Percentiles rank a stretch among this genome's conserved stretches.
Evolutionary conservation across 1,284 basidiomycete genomes (phyloP).

Genomic region (Gomphus bonarii): DNA sequence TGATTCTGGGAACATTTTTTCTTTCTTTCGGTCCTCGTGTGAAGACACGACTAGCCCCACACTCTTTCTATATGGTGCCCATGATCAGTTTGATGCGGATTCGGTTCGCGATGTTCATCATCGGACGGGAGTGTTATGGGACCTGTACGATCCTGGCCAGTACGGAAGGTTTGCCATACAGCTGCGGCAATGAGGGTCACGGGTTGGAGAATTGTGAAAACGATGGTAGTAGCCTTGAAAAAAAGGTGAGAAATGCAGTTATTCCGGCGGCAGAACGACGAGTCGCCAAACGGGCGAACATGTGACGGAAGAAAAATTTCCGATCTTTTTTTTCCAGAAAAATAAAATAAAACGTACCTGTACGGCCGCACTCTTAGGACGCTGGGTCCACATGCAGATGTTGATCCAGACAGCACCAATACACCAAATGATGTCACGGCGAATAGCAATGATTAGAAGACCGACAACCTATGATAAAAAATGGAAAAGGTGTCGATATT

Average conservation of each 20-base stretch:
- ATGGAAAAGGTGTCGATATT: not conserved
- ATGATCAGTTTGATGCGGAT: conserved; percentile 14
- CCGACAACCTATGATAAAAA: conserved; percentile 19
- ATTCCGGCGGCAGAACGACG: not conserved
- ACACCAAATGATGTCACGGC: conserved; percentile 62
- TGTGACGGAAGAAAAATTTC: not conserved
- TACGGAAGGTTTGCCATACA: conserved; percentile 27
- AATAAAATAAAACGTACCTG: conserved; percentile 30
- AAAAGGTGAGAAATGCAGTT: not conserved
- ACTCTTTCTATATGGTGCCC: conserved; percentile 7
- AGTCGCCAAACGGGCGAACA: not conserved
- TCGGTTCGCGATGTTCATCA: conserved; percentile 19
- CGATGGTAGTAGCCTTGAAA: conserved; percentile 40
- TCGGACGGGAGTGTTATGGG: conserved; percentile 37
- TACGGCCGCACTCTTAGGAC: conserved; percentile 51
- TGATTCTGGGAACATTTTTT: too few species aligned
- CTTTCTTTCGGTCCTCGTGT: not conserved
- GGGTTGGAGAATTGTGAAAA: conserved; percentile 53
- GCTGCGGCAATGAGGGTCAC: conserved; percentile 34
- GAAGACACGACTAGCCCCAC: conserved; percentile 1
- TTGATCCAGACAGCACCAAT: conserved; percentile 63
- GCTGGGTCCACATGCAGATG: conserved; percentile 47
- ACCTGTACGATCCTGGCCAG: conserved; percentile 19
- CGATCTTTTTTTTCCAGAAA: not conserved
- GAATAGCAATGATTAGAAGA: conserved; percentile 33